Conservation (phyloP, 257 asterid genomes). For the Gentiana macrophylla region DNA sequence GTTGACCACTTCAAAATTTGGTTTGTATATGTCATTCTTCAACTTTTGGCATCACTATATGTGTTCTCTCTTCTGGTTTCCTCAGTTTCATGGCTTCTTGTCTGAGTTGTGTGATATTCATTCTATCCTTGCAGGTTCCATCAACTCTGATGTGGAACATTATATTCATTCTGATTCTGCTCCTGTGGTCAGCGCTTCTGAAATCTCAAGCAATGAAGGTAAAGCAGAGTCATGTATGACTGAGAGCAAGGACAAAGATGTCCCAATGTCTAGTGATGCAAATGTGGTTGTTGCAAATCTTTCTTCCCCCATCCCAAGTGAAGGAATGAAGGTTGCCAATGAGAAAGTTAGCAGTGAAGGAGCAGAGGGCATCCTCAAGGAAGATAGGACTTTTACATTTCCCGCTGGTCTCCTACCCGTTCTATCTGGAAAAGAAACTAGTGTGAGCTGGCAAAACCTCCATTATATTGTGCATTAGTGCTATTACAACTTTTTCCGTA, state of each 20-base stretch:
- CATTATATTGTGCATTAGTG: conserved; percentile 28
- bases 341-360: conserved; percentile 42
- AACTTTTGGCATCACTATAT: too few species aligned
- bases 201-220: conserved; percentile 23
- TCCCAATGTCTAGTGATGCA: conserved; percentile 10
- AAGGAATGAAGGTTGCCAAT: conserved; percentile 26
- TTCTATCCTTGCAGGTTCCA: conserved; percentile 29
- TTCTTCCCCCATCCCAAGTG: conserved; percentile 12
- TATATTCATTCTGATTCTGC: conserved; percentile 21
- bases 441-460: conserved; percentile 32
- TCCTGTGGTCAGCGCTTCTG: conserved; percentile 18
- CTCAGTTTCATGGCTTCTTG: neutral
- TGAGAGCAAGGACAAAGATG: conserved; percentile 20
- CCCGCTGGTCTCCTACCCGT: conserved; percentile 40
- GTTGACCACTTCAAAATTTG: too few species aligned
- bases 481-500: neutral
- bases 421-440: conserved; percentile 36
- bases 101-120: conserved; percentile 3
- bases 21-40: too few species aligned
- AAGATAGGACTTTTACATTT: conserved; percentile 51
- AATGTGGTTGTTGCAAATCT: conserved; percentile 7
- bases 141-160: conserved; percentile 25
- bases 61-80: too few species aligned
- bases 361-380: conserved; percentile 29
- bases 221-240: conserved; percentile 16